A percentile compares a stretch with the other conserved stretches of the same genome.
phyloP scores from a whole-genome alignment of 2,329 filamentous ascomycete species.

The Capronia coronata region DNA sequence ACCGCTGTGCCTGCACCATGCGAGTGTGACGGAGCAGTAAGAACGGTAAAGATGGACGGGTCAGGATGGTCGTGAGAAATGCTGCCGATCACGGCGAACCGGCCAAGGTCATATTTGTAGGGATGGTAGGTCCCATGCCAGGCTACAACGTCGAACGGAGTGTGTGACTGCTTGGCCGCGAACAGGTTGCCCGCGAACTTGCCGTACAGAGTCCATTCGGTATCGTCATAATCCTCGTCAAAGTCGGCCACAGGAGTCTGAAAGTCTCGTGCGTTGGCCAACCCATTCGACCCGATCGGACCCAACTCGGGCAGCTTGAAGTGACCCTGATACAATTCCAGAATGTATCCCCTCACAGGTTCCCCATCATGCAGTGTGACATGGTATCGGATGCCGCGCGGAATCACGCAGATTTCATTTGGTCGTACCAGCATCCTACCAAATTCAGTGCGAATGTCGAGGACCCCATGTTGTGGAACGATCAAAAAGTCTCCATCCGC shows the following conservation, averaged over 20 bases:
- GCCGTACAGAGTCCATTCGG: slow-evolving; percentile 51
- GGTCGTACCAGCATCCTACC: slow-evolving; percentile 68
- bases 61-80: slow-evolving; percentile 73
- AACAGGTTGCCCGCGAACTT: slow-evolving; percentile 66
- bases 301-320: slow-evolving; percentile 66
- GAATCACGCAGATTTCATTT: slow-evolving; percentile 71
- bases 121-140: slow-evolving; percentile 78
- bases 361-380: slow-evolving; percentile 58
- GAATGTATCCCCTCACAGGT: slow-evolving; percentile 64
- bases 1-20: slow-evolving; percentile 56
- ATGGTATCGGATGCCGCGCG: slow-evolving; percentile 66
- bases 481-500: slow-evolving; percentile 74
- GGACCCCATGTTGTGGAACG: slow-evolving; percentile 64
- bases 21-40: slow-evolving; percentile 50
- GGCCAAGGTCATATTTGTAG: slow-evolving; percentile 73
- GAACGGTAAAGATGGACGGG: slow-evolving; percentile 67
- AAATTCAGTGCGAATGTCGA: slow-evolving; percentile 73
- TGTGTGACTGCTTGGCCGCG: slow-evolving; percentile 59
- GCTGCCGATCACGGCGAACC: slow-evolving; percentile 67
- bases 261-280: slow-evolving; percentile 72
- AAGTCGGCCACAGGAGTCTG: slow-evolving; percentile 65
- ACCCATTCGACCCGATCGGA: slow-evolving; percentile 65
- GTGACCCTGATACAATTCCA: slow-evolving; percentile 68
- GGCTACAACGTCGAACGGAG: slow-evolving; percentile 70
- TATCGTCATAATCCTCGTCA: slow-evolving; percentile 50